Percentiles rank a stretch among this genome's conserved stretches.
phyloP scores from a whole-genome alignment of 1,284 basidiomycete genomes.

The Trichosporon sp. region DNA sequence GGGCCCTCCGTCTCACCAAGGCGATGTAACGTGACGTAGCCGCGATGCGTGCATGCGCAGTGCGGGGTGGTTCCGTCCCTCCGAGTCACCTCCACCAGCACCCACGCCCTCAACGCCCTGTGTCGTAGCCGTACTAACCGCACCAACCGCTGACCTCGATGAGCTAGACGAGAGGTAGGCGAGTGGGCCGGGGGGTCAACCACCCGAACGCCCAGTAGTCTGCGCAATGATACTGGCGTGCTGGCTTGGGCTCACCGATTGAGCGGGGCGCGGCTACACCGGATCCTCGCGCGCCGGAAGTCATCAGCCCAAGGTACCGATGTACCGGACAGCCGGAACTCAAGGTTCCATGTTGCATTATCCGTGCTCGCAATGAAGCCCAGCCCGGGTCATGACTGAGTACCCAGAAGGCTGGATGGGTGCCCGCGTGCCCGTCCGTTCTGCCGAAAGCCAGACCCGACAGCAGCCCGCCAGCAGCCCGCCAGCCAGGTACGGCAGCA shows the following conservation, averaged over 20 bases:
- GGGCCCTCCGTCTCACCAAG: background rate
- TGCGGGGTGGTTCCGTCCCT: background rate
- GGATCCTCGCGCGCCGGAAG: too few relatives aligned
- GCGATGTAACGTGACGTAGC: slow-evolving; percentile 7
- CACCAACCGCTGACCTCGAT: background rate
- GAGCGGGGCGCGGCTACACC: too few relatives aligned
- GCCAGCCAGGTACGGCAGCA: too few relatives aligned
- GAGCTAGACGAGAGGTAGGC: background rate
- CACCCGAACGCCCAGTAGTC: background rate
- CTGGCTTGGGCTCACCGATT: background rate
- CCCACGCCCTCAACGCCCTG: background rate
- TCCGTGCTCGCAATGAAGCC: background rate
- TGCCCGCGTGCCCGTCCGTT: background rate
- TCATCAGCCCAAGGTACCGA: too few relatives aligned
- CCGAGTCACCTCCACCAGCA: background rate
- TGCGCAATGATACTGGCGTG: background rate
- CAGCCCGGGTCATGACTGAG: background rate
- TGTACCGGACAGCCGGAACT: too few relatives aligned
- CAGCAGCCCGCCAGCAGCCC: too few relatives aligned
- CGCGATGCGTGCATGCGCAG: background rate
- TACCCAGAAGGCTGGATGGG: background rate
- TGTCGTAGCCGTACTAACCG: slow-evolving; percentile 6
- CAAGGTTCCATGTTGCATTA: background rate
- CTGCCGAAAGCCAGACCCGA: background rate
- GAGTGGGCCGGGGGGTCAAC: background rate